Percentiles rank a stretch among this genome's conserved stretches.
Evolutionary conservation across 495 filamentous ascomycete species (phyloP).

Genomic region (Aspergillus conjunctus): DNA sequence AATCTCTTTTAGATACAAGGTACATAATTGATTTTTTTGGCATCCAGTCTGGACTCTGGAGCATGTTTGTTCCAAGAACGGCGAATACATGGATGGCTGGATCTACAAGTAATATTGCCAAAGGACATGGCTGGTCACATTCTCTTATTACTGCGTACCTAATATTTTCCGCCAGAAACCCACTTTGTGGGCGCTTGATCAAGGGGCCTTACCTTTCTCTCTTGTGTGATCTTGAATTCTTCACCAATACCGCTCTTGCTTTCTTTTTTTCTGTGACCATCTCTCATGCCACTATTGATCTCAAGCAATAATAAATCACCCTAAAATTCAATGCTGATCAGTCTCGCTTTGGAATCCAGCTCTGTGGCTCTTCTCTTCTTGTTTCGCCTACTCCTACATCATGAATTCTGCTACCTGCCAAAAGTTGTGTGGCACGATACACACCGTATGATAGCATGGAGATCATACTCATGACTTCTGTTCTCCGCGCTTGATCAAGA

Average conservation of each 20-base stretch:
- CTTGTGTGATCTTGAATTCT: slow-evolving; percentile 1
- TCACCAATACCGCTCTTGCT: not conserved
- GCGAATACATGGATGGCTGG: not conserved
- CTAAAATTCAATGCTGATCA: too few species aligned
- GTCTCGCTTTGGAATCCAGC: not conserved
- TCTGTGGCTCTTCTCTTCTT: not conserved
- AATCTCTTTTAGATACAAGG: too few species aligned
- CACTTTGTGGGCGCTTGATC: slow-evolving; percentile 1
- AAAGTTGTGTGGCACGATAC: slow-evolving; percentile 13
- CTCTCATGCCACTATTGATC: not conserved
- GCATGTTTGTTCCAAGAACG: too few species aligned
- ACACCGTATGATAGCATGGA: slow-evolving; percentile 12
- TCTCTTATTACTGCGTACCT: not conserved
- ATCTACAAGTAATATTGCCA: not conserved
- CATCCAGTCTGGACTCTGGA: too few species aligned
- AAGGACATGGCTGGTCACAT: not conserved
- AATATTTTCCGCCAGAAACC: not conserved
- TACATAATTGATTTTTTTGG: too few species aligned
- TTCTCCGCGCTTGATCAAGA: not conserved
- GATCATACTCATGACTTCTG: not conserved
- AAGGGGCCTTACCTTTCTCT: not conserved
- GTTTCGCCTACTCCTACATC: not conserved
- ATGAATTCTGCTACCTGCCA: not conserved
- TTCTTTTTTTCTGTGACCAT: not conserved
- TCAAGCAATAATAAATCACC: too few species aligned